Base-by-base conservation (phyloP, 352 stramenopile genomes). In the Blastocystis sp. region DNA sequence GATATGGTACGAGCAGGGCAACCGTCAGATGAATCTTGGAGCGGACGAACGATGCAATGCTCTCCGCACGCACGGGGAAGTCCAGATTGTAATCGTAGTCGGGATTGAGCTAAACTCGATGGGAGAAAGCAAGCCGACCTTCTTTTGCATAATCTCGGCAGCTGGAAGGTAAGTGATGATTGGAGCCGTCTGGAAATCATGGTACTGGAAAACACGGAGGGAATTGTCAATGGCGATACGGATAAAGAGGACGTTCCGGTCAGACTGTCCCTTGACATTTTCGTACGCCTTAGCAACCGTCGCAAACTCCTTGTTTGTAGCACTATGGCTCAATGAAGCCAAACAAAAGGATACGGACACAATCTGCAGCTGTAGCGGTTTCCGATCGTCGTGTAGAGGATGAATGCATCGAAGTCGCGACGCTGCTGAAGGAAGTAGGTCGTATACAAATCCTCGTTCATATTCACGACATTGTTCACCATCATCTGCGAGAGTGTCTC, bases 331-430 rank as follows among this genome's bases (percentile, higher is more conserved):
- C n/a, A 61, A 8, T 7, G 21, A 4, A 69, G 6, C 21, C 0
- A 42, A 61, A 18, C 9, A 27, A 40, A 42, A 0, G 1, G 36
- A 0, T 78, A 78, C 67, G 67, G 67, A 21, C 67, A 78, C 27
- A 78, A 38, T 56, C 49, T 40, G 40, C 73, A 84, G 29, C 51
- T 53, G 42, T 84, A 84, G 21, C 73, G 49, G 21, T 34, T 73
- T n/a, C 54, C 54, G 11, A 84, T 29, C 40, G 59, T 73, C 9
- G 73, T 84, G 4, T 72, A 84, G 32, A 84, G 49, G 21, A 84
- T 40, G 40, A 84, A 75, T 4, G 73, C 73, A 42, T 84, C 73
- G 64, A 84, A 84, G n/a, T 84, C 73, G 7, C 73, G 54, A 59
- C 34, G 27, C n/a, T 44, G 29, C 9, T 63, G 32, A 32, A 84